Evolutionary conservation across 352 stramenopile genomes (phyloP).

Genomic region (Globisporangium nunn): DNA sequence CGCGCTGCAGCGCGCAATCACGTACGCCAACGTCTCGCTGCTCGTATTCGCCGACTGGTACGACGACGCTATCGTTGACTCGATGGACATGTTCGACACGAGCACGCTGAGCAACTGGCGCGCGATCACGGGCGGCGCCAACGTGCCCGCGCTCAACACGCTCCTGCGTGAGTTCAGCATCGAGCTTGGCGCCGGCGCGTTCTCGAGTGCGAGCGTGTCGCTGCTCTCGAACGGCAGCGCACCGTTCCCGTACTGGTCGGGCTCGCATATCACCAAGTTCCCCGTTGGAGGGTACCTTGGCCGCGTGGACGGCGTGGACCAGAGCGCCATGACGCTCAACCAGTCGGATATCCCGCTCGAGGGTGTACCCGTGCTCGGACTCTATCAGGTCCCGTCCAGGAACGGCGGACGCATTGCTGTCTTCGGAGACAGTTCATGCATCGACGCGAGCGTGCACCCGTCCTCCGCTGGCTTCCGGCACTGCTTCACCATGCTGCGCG

Average conservation of each 20-base stretch:
- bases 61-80: constrained; percentile 45
- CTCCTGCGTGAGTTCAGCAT: constrained; percentile 65
- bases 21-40: constrained; percentile 61
- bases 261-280: constrained; percentile 59
- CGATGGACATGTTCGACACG: constrained; percentile 73
- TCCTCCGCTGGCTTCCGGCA: constrained; percentile 29
- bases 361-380: constrained; percentile 48
- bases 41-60: constrained; percentile 83
- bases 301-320: constrained; percentile 44
- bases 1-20: constrained; percentile 45
- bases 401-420: constrained; percentile 66
- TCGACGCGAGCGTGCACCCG: constrained; percentile 53
- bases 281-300: constrained; percentile 56
- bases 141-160: constrained; percentile 66
- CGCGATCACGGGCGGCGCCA: constrained; percentile 68
- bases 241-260: constrained; percentile 56
- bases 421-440: constrained; percentile 66
- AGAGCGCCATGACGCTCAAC: constrained; percentile 48
- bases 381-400: constrained; percentile 55
- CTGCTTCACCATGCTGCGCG: constrained; percentile 59
- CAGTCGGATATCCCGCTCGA: constrained; percentile 22
- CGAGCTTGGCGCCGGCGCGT: constrained; percentile 45
- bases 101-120: constrained; percentile 79
- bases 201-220: constrained; percentile 41
- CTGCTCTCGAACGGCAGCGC: constrained; percentile 24